Evolutionary conservation across 2,329 filamentous ascomycete genomes (phyloP), one percentile per base, ranked within the genome.

Genomic region (Colletotrichum zoysiae): DNA sequence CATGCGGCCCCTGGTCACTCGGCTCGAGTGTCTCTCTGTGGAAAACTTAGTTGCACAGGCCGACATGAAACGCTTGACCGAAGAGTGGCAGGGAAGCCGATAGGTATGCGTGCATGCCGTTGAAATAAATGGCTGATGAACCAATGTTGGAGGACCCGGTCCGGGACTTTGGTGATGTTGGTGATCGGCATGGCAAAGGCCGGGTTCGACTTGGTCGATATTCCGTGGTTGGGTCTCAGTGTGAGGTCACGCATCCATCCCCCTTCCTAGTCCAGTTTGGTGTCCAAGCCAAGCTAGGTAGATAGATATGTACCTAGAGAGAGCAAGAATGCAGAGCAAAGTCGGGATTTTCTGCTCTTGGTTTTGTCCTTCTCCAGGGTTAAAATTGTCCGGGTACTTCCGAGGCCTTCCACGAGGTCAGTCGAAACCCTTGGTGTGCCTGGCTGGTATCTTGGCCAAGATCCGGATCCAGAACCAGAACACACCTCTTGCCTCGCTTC

Each of bases 131-230:
- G 35, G 16, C n/a, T 12, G 55, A 23, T 38, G 26, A 23, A 23
- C 26, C 18, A 48, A 46, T 42, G 26, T 9, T 35, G 44, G 44
- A 50, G 23, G 44, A 62, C 60, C 40, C 20, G 40, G 48, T 33
- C 55, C 40, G 30, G 55, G 40, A 33, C 53, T 56, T 35, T 65
- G 59, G 60, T 56, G 60, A 60, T 70, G 55, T 48, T 23, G 8
- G n/a, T 60, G 70, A 72, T 72, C 70, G 70, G 66, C 66, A 60
- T 9, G 26, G 60, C 7, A 56, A 70, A 56, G 33, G 42, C 70
- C 66, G 40, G 55, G 53, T 46, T 70, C 20, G 66, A 72, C 70
- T 55, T 72, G 38, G 66, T 16, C 60, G 57, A 9, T 40, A 62
- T 62, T 63, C 44, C 33, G 44, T 67, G 18, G 46, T 64, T 42